phyloP scores from a whole-genome alignment of 164 flowering plant species.

The Paratinospora sagittata region DNA sequence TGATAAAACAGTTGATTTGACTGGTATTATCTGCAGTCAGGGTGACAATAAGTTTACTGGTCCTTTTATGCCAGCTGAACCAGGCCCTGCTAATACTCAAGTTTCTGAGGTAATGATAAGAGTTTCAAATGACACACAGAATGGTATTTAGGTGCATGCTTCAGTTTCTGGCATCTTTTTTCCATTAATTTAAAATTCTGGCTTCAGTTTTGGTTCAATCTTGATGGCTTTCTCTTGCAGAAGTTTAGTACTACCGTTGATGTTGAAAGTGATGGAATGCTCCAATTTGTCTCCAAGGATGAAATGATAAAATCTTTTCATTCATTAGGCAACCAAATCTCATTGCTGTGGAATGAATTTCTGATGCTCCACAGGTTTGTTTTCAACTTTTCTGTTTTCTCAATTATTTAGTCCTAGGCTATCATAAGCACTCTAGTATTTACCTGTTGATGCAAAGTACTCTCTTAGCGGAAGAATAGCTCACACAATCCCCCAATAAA shows the following conservation, averaged over 20 bases:
- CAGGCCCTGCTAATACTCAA: constrained; percentile 23
- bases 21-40: constrained; percentile 37
- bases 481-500: too few species aligned
- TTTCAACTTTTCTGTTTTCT: background rate
- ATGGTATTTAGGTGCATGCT: constrained; percentile 40
- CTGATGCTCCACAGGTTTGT: constrained; percentile 82
- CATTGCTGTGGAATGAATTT: constrained; percentile 64
- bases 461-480: too few species aligned
- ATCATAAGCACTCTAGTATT: background rate
- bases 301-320: constrained; percentile 36
- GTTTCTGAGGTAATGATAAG: constrained; percentile 17
- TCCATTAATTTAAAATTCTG: background rate
- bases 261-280: constrained; percentile 32
- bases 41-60: constrained; percentile 31
- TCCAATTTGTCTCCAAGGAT: constrained; percentile 38
- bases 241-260: constrained; percentile 32
- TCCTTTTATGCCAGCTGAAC: constrained; percentile 19
- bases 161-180: constrained; percentile 8
- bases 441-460: too few species aligned
- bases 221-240: constrained; percentile 30
- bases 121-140: constrained; percentile 25
- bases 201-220: background rate
- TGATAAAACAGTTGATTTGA: constrained; percentile 51
- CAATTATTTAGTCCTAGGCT: background rate
- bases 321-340: constrained; percentile 58